A percentile compares a stretch with the other conserved stretches of the same genome.
phyloP scores from a whole-genome alignment of 345 rosid species.

The Syzygium aqueum region DNA sequence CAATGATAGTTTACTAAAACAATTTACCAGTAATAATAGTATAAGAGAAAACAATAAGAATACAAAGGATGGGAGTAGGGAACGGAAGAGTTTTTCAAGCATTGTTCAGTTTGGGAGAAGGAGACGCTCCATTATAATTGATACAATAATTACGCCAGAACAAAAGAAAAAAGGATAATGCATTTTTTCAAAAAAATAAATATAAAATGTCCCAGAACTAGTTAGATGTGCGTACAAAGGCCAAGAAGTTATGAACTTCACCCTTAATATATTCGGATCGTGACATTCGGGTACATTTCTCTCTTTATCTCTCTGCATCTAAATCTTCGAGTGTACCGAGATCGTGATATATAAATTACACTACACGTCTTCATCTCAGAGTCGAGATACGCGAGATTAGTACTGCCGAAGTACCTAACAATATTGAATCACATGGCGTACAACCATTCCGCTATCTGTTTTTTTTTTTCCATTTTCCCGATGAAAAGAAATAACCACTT shows the following conservation, averaged over 20 bases:
- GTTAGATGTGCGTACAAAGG: background rate
- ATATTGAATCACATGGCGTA: rapidly evolving
- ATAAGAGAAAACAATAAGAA: background rate
- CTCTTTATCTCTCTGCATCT: rapidly evolving
- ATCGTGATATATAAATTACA: too few relatives aligned
- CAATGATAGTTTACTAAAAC: background rate
- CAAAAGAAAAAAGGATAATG: background rate
- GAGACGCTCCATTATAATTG: too few relatives aligned
- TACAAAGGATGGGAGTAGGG: too few relatives aligned
- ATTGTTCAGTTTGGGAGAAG: too few relatives aligned
- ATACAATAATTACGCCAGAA: background rate
- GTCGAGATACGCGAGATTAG: rapidly evolving
- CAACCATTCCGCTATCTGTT: rapidly evolving
- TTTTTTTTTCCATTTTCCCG: background rate
- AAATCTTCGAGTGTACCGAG: background rate
- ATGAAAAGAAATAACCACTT: rapidly evolving
- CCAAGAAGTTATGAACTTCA: rapidly evolving
- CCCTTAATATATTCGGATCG: background rate
- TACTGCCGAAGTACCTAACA: too few relatives aligned
- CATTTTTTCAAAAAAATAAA: background rate
- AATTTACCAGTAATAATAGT: background rate
- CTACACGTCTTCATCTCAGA: rapidly evolving
- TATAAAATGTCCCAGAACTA: rapidly evolving
- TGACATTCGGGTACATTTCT: rapidly evolving
- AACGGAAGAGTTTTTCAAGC: too few relatives aligned